Percentiles rank a stretch among this genome's conserved stretches.
Evolutionary conservation across 2,329 filamentous ascomycete genomes (phyloP).

Genomic region (Paecilomyces formosus): DNA sequence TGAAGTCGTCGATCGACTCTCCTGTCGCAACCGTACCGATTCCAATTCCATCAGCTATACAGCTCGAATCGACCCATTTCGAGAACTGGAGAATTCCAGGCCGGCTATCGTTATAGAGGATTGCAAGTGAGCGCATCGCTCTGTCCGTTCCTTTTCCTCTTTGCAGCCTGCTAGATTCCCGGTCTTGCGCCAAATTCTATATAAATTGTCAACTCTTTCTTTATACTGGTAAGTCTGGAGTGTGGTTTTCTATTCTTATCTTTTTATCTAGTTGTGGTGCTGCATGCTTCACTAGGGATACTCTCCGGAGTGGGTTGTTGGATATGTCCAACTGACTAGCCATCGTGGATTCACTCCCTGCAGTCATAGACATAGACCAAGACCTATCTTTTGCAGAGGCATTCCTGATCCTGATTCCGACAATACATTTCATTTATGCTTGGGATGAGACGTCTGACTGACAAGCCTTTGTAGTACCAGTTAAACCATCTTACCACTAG

Average conservation of each 20-base stretch:
- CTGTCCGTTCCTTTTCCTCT: constrained; percentile 15
- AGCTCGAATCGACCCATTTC: background rate
- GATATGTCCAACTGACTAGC: background rate
- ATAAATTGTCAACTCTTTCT: background rate
- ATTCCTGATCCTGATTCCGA: background rate
- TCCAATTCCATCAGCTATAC: background rate
- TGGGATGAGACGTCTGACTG: background rate
- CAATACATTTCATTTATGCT: background rate
- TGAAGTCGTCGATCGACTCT: constrained; percentile 5
- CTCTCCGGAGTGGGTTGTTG: background rate
- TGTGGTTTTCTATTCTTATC: background rate
- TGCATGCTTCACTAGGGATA: background rate
- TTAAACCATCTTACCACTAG: background rate
- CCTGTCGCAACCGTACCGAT: constrained; percentile 3
- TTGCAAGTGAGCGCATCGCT: constrained; percentile 12
- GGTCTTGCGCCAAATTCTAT: background rate
- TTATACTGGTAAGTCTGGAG: background rate
- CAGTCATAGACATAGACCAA: background rate
- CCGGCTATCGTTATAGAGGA: background rate
- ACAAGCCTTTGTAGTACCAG: background rate
- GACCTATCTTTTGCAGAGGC: background rate
- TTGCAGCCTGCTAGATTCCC: constrained; percentile 4
- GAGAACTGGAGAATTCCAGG: constrained; percentile 1
- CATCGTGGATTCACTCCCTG: background rate
- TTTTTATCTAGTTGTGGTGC: background rate